These are phyloP conservation scores for Scheffersomyces quercinus DNA, from an alignment of 1,139 yeast species.

Conservation along the genomic window DNA sequence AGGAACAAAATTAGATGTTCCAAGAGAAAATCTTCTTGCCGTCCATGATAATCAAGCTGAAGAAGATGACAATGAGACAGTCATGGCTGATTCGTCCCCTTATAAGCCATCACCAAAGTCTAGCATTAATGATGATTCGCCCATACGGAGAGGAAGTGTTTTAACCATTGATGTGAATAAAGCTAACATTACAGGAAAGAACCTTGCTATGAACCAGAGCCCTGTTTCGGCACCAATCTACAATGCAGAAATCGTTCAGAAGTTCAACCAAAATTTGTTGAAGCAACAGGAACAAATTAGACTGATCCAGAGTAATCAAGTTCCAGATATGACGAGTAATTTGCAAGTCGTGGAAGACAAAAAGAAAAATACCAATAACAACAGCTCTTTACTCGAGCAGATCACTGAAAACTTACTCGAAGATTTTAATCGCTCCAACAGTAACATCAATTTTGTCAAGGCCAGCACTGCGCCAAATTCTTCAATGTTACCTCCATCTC, in stretches of 20 bases:
- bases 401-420: background rate
- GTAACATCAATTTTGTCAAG: too few species aligned
- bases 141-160: conserved; percentile 6
- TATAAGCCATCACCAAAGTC: conserved; percentile 22
- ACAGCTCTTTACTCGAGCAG: background rate
- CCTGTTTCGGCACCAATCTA: conserved; percentile 41
- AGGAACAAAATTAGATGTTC: background rate
- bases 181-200: conserved; percentile 9
- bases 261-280: conserved; percentile 16
- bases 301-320: background rate
- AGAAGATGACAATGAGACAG: conserved; percentile 44
- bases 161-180: conserved; percentile 20
- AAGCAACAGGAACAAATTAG: conserved; percentile 11
- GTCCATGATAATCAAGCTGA: conserved; percentile 3
- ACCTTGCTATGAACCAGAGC: conserved; percentile 19
- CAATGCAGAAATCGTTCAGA: conserved; percentile 22
- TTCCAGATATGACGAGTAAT: background rate
- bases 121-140: conserved; percentile 9
- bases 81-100: conserved; percentile 44
- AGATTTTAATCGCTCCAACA: background rate
- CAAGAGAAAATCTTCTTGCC: background rate
- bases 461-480: too few species aligned
- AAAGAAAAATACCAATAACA: background rate
- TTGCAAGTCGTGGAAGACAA: background rate
- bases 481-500: too few species aligned